phyloP scores from a whole-genome alignment of 768 basidiomycete species.

The Mrakia blollopis region DNA sequence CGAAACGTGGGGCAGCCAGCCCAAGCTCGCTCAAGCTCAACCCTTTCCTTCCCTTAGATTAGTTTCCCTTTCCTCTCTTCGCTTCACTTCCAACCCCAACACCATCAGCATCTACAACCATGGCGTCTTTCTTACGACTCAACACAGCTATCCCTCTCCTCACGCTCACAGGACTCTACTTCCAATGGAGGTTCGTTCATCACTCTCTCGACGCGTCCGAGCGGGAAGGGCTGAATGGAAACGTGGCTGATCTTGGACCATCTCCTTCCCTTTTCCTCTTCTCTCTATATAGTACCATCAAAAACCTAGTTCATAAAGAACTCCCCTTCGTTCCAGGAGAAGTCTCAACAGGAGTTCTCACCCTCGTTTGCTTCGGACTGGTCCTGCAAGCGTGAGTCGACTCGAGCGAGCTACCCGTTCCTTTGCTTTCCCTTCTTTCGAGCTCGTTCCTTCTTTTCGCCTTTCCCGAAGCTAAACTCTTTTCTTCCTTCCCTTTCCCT shows the following conservation, averaged over 20 bases:
- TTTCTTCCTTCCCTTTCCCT: background rate
- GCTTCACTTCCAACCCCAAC: no score
- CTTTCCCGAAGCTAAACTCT: background rate
- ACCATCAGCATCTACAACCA: background rate
- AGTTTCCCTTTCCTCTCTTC: background rate
- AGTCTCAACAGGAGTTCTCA: conserved; percentile 2
- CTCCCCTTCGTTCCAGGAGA: conserved; percentile 8
- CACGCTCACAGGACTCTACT: conserved; percentile 1
- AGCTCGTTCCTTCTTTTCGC: no score
- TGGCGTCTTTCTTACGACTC: background rate
- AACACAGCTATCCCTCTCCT: conserved; percentile 10
- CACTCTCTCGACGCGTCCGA: background rate
- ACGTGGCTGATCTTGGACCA: background rate
- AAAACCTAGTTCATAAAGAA: background rate
- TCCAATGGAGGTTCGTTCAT: background rate
- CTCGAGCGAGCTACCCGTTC: no score
- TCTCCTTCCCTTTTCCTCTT: background rate
- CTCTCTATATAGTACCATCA: background rate
- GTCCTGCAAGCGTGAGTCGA: conserved; percentile 14
- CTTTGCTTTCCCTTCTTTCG: background rate
- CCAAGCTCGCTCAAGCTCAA: background rate
- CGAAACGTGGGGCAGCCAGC: background rate
- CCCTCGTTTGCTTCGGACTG: background rate
- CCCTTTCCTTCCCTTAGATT: background rate
- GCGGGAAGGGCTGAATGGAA: background rate